phyloP scores from a whole-genome alignment of 2,329 filamentous ascomycete genomes.

The Arthrobotrys megalospora region DNA sequence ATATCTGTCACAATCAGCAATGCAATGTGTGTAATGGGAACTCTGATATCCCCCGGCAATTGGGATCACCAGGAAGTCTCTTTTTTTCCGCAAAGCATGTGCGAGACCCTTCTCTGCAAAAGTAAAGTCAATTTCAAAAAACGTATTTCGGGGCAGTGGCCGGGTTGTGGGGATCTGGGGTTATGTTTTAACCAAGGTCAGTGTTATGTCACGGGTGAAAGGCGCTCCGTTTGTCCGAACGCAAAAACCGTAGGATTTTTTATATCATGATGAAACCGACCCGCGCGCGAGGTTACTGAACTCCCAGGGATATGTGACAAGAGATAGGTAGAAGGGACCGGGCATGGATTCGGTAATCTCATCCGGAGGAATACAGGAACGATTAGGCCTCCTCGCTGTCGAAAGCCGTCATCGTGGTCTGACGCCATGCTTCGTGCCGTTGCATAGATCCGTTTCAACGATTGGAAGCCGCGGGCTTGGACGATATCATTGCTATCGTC shows the following conservation, averaged over 20 bases:
- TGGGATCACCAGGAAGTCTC: conserved; percentile 17
- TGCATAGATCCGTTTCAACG: conserved; percentile 30
- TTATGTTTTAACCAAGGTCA: conserved; percentile 36
- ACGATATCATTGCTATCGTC: conserved; percentile 49
- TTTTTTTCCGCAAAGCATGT: conserved; percentile 34
- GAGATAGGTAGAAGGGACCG: conserved; percentile 50
- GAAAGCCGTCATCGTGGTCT: conserved; percentile 27
- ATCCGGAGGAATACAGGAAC: conserved; percentile 39
- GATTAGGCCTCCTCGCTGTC: conserved; percentile 9
- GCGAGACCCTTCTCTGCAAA: conserved; percentile 23
- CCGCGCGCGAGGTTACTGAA: conserved; percentile 33
- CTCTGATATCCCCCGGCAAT: conserved; percentile 32
- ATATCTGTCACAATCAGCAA: neutral
- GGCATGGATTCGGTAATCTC: conserved; percentile 50
- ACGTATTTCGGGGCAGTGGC: conserved; percentile 53
- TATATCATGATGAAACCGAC: conserved; percentile 38
- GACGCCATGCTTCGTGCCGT: conserved; percentile 34
- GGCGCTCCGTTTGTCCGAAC: conserved; percentile 60
- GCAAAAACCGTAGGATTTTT: conserved; percentile 31
- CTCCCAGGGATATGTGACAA: conserved; percentile 20
- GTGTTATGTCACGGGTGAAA: conserved; percentile 56
- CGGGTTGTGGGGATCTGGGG: conserved; percentile 50
- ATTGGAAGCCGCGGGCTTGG: conserved; percentile 33
- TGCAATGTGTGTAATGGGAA: neutral
- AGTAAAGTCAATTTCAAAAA: neutral